Base-by-base conservation (phyloP, 1,284 basidiomycete genomes). In the Austroboletus rostrupii region DNA sequence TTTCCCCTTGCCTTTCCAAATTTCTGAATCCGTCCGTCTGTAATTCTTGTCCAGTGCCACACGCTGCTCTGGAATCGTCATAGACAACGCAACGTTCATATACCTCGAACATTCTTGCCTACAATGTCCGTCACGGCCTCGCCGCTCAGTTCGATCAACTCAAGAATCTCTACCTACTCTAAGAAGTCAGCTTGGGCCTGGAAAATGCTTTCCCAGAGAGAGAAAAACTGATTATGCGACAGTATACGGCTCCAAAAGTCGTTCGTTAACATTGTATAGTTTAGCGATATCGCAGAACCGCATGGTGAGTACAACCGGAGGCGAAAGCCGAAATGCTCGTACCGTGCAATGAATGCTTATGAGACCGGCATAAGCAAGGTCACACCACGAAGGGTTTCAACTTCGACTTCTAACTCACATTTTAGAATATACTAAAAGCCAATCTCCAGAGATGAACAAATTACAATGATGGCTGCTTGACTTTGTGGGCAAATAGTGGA, bases 81-180 rank as follows among this genome's bases (percentile, higher is more conserved):
- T 62, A 16, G 77, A 73, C 53, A 99, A 79, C 31, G 94, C 96
- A n/a, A 85, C 85, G 72, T 97, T 98, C 70, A 99, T 78, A 65
- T 89, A 89, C 97, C 96, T 99, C 37, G 90, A 91, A 74, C 97
- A 99, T 99, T 99, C 83, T 98, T 98, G 74, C 98, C 96, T 50
- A 97, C 72, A 63, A 99, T 99, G 70, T 99, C 97, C 17, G 96
- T 98, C 29, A 96, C 97, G 57, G 98, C 83, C 76, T 99, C 99
- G 56, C 96, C 97, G 49, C 98, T 90, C 60, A 90, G 81, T 72
- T 95, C 92, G 49, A 98, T 90, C 60, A 90, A 80, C 72, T 95
- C 92, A 0, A 93, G 92, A 2, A 90, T 82, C 12, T 88, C 93
- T 45, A 88, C 88, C 67, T 86, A 97, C 72, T 99, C 96, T 58